Conservation (phyloP, 345 rosid genomes). For the Nasturtium officinale region DNA sequence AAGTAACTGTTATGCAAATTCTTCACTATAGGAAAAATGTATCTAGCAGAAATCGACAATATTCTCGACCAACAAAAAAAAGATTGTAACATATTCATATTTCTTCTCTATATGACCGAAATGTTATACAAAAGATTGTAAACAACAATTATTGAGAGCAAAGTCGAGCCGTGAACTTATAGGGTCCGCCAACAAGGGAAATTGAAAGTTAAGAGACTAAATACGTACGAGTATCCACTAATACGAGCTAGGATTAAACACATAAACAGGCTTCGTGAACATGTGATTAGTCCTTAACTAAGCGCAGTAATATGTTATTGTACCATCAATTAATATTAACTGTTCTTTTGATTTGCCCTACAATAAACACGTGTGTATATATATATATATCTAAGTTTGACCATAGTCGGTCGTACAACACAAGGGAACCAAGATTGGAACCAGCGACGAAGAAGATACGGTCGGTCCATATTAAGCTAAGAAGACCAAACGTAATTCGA, state of each 20-base stretch:
- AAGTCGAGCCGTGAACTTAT: background rate
- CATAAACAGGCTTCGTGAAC: background rate
- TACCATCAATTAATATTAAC: background rate
- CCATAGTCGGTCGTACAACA: conserved; percentile 28
- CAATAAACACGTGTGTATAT: background rate
- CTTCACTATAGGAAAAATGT: background rate
- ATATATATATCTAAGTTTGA: conserved; percentile 21
- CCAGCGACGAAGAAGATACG: conserved; percentile 34
- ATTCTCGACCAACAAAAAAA: background rate
- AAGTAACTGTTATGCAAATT: background rate
- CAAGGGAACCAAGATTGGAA: conserved; percentile 24
- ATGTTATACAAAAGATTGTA: background rate
- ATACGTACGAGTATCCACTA: background rate
- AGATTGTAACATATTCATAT: no score
- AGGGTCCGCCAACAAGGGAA: background rate
- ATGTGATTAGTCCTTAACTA: background rate
- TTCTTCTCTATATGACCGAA: background rate
- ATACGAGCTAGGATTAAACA: background rate
- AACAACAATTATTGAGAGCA: no score
- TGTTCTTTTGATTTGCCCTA: background rate
- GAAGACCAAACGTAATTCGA: conserved; percentile 31
- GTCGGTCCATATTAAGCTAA: conserved; percentile 42
- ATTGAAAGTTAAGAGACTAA: background rate
- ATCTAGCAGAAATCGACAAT: background rate
- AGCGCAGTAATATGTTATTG: background rate